These are phyloP conservation scores for Plasmodium vinckei DNA, from an alignment of 169 alveolate species.

Conservation along the genomic window DNA sequence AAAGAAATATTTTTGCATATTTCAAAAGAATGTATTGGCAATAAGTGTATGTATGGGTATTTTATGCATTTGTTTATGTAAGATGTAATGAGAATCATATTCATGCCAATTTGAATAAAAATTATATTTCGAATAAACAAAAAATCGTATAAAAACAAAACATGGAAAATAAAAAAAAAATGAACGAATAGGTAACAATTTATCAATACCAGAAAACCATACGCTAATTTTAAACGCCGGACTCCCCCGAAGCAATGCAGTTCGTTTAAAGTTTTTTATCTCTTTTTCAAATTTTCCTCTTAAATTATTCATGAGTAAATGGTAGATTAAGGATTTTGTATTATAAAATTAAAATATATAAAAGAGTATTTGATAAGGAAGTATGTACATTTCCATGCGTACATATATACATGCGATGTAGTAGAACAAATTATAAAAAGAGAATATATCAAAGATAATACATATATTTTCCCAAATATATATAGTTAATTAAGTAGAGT, in stretches of 20 bases:
- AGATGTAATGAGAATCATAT: too few species aligned
- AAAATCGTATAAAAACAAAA: constrained; percentile 2
- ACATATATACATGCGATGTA: background rate
- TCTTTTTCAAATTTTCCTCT: constrained; percentile 50
- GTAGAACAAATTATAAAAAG: background rate
- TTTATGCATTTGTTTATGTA: too few species aligned
- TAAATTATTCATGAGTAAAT: constrained; percentile 33
- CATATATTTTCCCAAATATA: background rate
- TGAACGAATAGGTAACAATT: background rate
- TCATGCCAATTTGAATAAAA: too few species aligned
- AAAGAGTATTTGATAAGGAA: background rate
- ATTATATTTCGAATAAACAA: background rate
- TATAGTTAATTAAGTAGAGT: too few species aligned
- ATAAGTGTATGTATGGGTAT: too few species aligned
- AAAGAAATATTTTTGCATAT: too few species aligned
- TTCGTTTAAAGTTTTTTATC: constrained; percentile 65
- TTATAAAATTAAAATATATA: background rate
- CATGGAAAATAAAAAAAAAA: background rate
- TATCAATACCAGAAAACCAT: constrained; percentile 65
- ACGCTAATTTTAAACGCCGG: constrained; percentile 74
- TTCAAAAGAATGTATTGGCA: too few species aligned
- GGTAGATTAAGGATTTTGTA: background rate
- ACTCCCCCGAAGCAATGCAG: constrained; percentile 68
- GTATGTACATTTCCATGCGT: background rate
- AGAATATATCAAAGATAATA: background rate